phyloP scores from a whole-genome alignment of 202 grass and related monocot genomes.

The Saccharum hybrid region DNA sequence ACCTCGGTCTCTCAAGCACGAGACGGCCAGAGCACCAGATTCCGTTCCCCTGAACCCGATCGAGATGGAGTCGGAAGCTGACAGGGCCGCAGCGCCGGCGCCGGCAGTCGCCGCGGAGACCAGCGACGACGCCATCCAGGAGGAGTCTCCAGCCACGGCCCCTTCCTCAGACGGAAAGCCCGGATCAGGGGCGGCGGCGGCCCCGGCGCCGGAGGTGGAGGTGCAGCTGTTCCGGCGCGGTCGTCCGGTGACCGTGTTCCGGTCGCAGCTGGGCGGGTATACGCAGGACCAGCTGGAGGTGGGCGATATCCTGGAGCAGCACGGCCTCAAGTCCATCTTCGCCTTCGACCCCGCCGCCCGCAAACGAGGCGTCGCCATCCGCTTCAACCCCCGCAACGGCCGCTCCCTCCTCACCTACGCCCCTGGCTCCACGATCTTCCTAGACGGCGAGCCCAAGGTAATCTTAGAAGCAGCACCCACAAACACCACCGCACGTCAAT shows the following conservation, averaged over 20 bases:
- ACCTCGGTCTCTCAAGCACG: background rate
- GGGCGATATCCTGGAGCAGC: slow-evolving; percentile 83
- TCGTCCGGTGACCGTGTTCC: slow-evolving; percentile 70
- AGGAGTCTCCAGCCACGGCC: slow-evolving; percentile 38
- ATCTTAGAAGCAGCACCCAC: background rate
- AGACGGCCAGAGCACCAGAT: slow-evolving; percentile 15
- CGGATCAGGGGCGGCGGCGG: slow-evolving; percentile 51
- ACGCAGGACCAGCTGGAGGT: slow-evolving; percentile 93
- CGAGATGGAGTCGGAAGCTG: slow-evolving; percentile 50
- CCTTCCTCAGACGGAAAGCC: slow-evolving; percentile 44
- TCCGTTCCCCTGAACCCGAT: slow-evolving; percentile 33
- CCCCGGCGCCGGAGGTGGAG: slow-evolving; percentile 65
- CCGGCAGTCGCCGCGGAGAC: slow-evolving; percentile 26
- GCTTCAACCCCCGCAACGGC: slow-evolving; percentile 81
- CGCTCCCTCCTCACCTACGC: slow-evolving; percentile 82
- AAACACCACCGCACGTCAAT: background rate
- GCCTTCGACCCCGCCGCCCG: slow-evolving; percentile 66
- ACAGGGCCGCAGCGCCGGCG: slow-evolving; percentile 20
- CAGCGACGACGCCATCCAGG: slow-evolving; percentile 58
- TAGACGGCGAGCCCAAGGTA: slow-evolving; percentile 97
- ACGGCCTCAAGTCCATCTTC: slow-evolving; percentile 84
- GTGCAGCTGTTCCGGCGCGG: slow-evolving; percentile 76
- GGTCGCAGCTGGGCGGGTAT: slow-evolving; percentile 70
- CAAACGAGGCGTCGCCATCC: slow-evolving; percentile 69
- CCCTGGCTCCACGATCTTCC: slow-evolving; percentile 58